These are phyloP conservation scores for Acer yangbiense DNA, from an alignment of 345 rosid genomes.

Conservation along the genomic window DNA sequence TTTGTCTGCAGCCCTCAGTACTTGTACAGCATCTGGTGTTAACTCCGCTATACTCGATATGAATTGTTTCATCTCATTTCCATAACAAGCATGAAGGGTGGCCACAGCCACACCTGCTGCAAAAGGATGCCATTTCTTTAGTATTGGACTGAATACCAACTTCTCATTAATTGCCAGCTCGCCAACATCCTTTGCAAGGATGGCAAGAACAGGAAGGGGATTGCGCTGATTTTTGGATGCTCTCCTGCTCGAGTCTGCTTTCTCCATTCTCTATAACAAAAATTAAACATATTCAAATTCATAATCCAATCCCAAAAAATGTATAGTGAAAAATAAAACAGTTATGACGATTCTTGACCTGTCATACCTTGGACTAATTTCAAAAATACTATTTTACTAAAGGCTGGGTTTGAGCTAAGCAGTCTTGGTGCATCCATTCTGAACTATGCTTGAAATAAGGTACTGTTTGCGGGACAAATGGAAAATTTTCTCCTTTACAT, in stretches of 20 bases:
- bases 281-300: conserved; percentile 16
- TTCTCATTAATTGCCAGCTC: conserved; percentile 85
- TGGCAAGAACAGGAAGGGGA: conserved; percentile 87
- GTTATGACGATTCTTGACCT: background rate
- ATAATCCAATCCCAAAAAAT: conserved; percentile 5
- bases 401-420: background rate
- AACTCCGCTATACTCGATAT: conserved; percentile 72
- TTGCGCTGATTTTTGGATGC: conserved; percentile 79
- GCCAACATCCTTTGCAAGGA: conserved; percentile 94
- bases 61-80: conserved; percentile 92
- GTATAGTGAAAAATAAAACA: conserved; percentile 3
- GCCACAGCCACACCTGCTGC: conserved; percentile 99
- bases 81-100: conserved; percentile 92
- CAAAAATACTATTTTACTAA: conserved; percentile 1
- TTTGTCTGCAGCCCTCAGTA: conserved; percentile 91
- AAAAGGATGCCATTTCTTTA: conserved; percentile 97
- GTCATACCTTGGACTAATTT: background rate
- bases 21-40: conserved; percentile 91
- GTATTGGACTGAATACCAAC: conserved; percentile 81
- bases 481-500: background rate
- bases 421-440: background rate
- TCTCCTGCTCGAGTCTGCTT: conserved; percentile 95
- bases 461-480: background rate
- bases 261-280: conserved; percentile 85
- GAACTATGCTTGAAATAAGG: background rate